Conservation (phyloP, 495 filamentous ascomycete genomes). For the Daldinia vernicosa region DNA sequence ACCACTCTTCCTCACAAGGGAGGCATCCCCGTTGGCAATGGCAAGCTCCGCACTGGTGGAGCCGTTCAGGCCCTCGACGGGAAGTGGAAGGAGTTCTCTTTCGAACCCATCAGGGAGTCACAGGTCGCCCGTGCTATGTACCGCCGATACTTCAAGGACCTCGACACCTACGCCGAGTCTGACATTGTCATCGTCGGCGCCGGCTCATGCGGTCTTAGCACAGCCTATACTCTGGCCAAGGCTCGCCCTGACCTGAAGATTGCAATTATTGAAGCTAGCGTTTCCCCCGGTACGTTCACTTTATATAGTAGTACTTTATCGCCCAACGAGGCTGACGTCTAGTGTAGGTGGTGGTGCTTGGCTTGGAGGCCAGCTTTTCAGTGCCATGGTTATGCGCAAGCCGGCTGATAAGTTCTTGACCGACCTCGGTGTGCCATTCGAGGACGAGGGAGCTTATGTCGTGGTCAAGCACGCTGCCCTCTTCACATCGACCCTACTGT, state of each 20-base stretch:
- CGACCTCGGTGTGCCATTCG: constrained; percentile 84
- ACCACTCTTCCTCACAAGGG: constrained; percentile 47
- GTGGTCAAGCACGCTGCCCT: constrained; percentile 93
- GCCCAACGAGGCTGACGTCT: constrained; percentile 37
- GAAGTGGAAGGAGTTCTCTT: constrained; percentile 81
- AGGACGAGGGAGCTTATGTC: constrained; percentile 85
- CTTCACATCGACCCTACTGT: constrained; percentile 86
- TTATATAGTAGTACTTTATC: constrained; percentile 40
- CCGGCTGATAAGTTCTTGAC: constrained; percentile 84
- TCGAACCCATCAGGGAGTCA: constrained; percentile 86
- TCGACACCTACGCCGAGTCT: constrained; percentile 88
- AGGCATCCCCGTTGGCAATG: constrained; percentile 52
- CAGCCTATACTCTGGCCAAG: constrained; percentile 84
- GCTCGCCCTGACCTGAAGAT: constrained; percentile 89
- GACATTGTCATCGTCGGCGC: constrained; percentile 93
- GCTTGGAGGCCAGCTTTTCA: constrained; percentile 92
- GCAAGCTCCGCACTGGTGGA: constrained; percentile 49
- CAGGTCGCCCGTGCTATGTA: constrained; percentile 93
- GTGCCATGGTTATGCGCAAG: constrained; percentile 92
- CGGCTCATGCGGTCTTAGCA: constrained; percentile 84
- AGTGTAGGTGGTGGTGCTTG: constrained; percentile 79
- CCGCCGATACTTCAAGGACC: constrained; percentile 86
- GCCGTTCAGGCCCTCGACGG: constrained; percentile 66
- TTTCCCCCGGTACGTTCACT: constrained; percentile 68
- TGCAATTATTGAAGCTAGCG: constrained; percentile 86